These are phyloP conservation scores for Thielaviopsis ethacetica DNA, from an alignment of 2,329 filamentous ascomycete genomes.

Conservation along the genomic window DNA sequence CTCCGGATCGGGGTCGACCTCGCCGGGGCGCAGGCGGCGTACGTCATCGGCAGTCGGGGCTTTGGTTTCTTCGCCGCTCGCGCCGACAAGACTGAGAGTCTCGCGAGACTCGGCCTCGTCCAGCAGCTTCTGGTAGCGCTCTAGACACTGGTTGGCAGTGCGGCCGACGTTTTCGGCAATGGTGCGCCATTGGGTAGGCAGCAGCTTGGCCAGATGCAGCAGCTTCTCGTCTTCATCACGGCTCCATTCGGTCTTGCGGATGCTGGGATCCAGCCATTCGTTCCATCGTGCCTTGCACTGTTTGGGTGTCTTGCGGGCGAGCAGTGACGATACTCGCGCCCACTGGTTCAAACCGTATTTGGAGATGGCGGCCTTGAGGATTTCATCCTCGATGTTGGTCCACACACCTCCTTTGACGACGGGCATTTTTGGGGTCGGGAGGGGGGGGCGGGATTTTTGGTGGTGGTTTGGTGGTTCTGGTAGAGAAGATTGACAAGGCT, in stretches of 20 bases:
- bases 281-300: constrained; percentile 98
- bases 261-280: constrained; percentile 95
- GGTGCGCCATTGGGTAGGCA: constrained; percentile 98
- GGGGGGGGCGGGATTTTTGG: background rate
- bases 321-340: constrained; percentile 92
- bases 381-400: constrained; percentile 79
- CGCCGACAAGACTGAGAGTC: constrained; percentile 67
- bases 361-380: constrained; percentile 86
- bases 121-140: constrained; percentile 89
- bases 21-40: constrained; percentile 70
- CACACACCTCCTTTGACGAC: constrained; percentile 61
- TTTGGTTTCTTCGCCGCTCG: constrained; percentile 69
- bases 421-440: constrained; percentile 32
- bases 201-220: constrained; percentile 88
- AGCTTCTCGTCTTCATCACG: constrained; percentile 97
- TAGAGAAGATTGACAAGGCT: background rate
- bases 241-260: constrained; percentile 98
- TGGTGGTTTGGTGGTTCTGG: background rate
- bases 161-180: constrained; percentile 93
- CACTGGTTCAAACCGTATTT: constrained; percentile 96
- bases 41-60: constrained; percentile 90
- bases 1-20: constrained; percentile 94
- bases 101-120: constrained; percentile 92
- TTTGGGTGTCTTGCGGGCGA: constrained; percentile 94
- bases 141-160: constrained; percentile 91